These are phyloP conservation scores for Cryphonectria nitschkei DNA, from an alignment of 2,329 filamentous ascomycete species.

Conservation along the genomic window DNA sequence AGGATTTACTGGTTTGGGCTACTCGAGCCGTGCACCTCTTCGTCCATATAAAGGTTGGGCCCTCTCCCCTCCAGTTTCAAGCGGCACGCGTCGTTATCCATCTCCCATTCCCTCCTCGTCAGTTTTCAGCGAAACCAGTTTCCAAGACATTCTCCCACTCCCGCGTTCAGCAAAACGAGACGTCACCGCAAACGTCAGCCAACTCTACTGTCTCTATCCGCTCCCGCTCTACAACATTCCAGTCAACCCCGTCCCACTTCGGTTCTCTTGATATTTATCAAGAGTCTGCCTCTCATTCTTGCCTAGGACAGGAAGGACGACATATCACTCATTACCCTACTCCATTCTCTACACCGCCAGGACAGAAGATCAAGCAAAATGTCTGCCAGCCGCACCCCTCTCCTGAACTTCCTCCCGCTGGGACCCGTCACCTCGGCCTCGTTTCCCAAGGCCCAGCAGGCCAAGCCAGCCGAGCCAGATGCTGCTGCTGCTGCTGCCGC, in stretches of 20 bases:
- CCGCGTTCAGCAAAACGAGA: constrained; percentile 1
- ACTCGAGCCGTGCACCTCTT: constrained; percentile 9
- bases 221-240: not conserved
- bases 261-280: not conserved
- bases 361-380: constrained; percentile 12
- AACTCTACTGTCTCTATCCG: not conserved
- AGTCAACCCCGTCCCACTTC: not conserved
- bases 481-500: constrained; percentile 17
- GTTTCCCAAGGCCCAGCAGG: constrained; percentile 51
- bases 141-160: not conserved
- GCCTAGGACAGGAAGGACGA: not conserved
- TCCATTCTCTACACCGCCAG: not conserved
- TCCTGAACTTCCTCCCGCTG: constrained; percentile 56
- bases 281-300: not conserved
- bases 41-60: constrained; percentile 23
- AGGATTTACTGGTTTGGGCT: constrained; percentile 17
- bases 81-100: not conserved
- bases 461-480: constrained; percentile 26
- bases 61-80: not conserved
- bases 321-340: not conserved
- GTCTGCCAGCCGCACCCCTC: constrained; percentile 23
- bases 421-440: constrained; percentile 62
- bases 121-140: not conserved
- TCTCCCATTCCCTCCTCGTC: not conserved
- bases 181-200: constrained; percentile 10